A percentile compares a stretch with the other conserved stretches of the same genome.
Conservation (phyloP, 768 basidiomycete species). For the Paxillus rubicundulus region DNA sequence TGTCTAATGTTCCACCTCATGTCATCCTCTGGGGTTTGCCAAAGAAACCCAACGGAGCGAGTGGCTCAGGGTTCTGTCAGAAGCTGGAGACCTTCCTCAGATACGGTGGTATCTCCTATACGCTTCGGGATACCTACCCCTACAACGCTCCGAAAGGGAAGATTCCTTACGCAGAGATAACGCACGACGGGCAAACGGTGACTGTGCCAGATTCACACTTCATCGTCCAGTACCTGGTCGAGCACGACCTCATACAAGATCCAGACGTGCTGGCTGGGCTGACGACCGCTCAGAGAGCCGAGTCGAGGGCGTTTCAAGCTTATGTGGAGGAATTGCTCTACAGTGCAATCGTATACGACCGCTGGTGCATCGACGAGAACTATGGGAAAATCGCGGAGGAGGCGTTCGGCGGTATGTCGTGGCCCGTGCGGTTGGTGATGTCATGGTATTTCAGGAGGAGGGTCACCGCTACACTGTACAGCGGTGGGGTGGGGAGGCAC, state of each 20-base stretch:
- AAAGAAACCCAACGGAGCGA: slow-evolving; percentile 21
- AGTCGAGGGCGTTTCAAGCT: slow-evolving; percentile 35
- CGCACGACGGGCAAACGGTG: slow-evolving; percentile 17
- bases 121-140: slow-evolving; percentile 23
- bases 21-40: slow-evolving; percentile 27
- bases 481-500: slow-evolving; percentile 31
- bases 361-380: slow-evolving; percentile 32
- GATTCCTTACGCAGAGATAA: slow-evolving; percentile 32
- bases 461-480: slow-evolving; percentile 13
- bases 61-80: slow-evolving; percentile 33
- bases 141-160: slow-evolving; percentile 33
- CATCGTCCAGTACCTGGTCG: slow-evolving; percentile 31
- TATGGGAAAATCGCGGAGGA: slow-evolving; percentile 14
- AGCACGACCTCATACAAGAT: slow-evolving; percentile 23
- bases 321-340: slow-evolving; percentile 33
- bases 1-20: slow-evolving; percentile 15
- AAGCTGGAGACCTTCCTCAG: slow-evolving; percentile 33
- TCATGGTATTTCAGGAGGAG: slow-evolving; percentile 23
- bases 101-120: slow-evolving; percentile 26
- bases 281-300: slow-evolving; percentile 27
- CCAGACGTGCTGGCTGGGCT: slow-evolving; percentile 26
- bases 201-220: slow-evolving; percentile 33
- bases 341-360: slow-evolving; percentile 25
- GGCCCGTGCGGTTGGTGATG: slow-evolving; percentile 23
- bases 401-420: slow-evolving; percentile 11